Evolutionary conservation across 208 protist genomes (phyloP), one percentile per base, ranked within the genome.

Genomic region (Spongospora subterranea): DNA sequence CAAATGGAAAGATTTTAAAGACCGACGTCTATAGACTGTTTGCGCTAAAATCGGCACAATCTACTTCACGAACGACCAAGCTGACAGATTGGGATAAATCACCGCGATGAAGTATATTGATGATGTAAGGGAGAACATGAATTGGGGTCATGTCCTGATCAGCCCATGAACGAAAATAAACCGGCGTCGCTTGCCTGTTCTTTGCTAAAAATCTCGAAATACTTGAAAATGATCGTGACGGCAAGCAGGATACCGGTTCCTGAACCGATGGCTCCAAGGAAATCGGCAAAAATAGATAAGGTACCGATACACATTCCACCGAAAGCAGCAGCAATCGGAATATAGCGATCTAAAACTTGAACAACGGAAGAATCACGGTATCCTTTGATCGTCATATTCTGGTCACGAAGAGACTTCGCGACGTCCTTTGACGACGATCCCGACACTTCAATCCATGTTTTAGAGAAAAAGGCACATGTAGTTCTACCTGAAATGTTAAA

Each of bases 141-240:
- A 66, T 29, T 29, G 54, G 24, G 54, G 24, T 24, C 54, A n/a
- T n/a, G 76, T 17, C 35, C 11, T 46, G 88, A 0, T 54, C 45
- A 89, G 24, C 41, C 88, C 53, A 92, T 88, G 91, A 92, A 92
- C 38, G 89, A 88, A 41, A 89, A 93, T 40, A 91, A 43, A 35
- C 71, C 89, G 24, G 29, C 35, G 41, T 91, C 92, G 46, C 66
- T 29, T 38, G 88, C 92, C 89, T 97, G 96, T 96, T 99, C 98
- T 95, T 99, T 98, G 89, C 97, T 96, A 45, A 99, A 97, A 32
- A 98, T 98, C 95, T 99, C 99, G 93, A 97, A 99, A 96, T 98
- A 99, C 95, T 99, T 97, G 93, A 99, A 99, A 93, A 99, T 99
- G 95, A 98, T 99, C 38, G 98, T 99, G 0, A 99, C 98, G 54